Conservation (phyloP, 1,139 yeast genomes). For the Komagataea norvegica region DNA sequence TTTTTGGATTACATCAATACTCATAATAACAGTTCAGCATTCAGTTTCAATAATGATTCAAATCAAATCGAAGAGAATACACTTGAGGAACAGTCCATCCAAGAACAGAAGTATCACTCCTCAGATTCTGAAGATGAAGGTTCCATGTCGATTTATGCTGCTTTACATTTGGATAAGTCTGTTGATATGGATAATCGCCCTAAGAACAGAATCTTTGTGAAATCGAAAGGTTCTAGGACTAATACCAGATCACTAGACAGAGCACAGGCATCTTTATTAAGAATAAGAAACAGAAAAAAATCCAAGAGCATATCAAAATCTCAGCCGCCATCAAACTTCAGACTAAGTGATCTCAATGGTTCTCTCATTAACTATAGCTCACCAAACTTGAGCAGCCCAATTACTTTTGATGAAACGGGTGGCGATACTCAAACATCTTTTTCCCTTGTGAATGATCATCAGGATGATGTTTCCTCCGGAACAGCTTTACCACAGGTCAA, state of each 20-base stretch:
- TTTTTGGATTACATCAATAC: slow-evolving; percentile 24
- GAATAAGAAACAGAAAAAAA: slow-evolving; percentile 57
- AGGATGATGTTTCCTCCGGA: background rate
- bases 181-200: slow-evolving; percentile 21
- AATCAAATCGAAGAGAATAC: slow-evolving; percentile 6
- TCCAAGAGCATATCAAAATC: slow-evolving; percentile 41
- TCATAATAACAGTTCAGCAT: slow-evolving; percentile 19
- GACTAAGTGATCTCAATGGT: slow-evolving; percentile 11
- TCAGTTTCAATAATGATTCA: slow-evolving; percentile 19
- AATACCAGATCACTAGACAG: slow-evolving; percentile 50
- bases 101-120: slow-evolving; percentile 6
- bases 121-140: slow-evolving; percentile 31
- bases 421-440: background rate
- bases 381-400: slow-evolving; percentile 11
- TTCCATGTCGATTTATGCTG: slow-evolving; percentile 40
- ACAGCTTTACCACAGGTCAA: background rate
- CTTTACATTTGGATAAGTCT: slow-evolving; percentile 29
- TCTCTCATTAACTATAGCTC: slow-evolving; percentile 10
- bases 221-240: slow-evolving; percentile 30
- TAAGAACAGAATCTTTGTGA: slow-evolving; percentile 5
- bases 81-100: slow-evolving; percentile 5
- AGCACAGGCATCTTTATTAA: slow-evolving; percentile 60
- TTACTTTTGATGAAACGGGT: slow-evolving; percentile 9
- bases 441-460: background rate
- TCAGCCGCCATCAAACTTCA: slow-evolving; percentile 11